Evolutionary conservation across 179 eudicot genomes (phyloP).

Genomic region (Carnegiea gigantea): DNA sequence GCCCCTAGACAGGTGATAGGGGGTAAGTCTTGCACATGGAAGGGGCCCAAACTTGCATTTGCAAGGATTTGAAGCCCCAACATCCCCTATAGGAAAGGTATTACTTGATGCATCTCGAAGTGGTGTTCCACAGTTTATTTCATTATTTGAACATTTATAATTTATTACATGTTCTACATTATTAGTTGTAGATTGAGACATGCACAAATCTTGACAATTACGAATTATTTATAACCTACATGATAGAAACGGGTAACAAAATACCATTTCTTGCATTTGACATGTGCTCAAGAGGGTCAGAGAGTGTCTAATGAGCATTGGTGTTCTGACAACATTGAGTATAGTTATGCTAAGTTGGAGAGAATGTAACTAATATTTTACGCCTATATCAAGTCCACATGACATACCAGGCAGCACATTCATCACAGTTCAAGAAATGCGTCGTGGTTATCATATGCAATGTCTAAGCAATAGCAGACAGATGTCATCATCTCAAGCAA

Average conservation of each 20-base stretch:
- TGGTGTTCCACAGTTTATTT: too few relatives aligned
- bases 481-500: not conserved
- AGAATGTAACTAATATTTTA: not conserved
- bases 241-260: not conserved
- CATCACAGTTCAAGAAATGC: slow-evolving; percentile 7
- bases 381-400: not conserved
- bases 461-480: not conserved
- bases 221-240: too few relatives aligned
- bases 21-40: too few relatives aligned
- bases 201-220: not conserved
- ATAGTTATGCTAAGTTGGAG: not conserved
- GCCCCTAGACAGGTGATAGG: too few relatives aligned
- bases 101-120: too few relatives aligned
- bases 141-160: too few relatives aligned
- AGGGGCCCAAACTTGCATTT: too few relatives aligned
- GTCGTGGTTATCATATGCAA: not conserved
- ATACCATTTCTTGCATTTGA: not conserved
- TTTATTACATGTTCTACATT: too few relatives aligned
- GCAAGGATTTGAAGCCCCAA: too few relatives aligned
- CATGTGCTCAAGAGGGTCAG: not conserved
- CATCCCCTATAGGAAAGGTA: too few relatives aligned
- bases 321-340: not conserved
- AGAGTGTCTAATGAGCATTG: not conserved
- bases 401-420: not conserved
- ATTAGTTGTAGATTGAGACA: not conserved